Conservation (phyloP, 2,329 filamentous ascomycete genomes). For the Blastomyces emzantsi region DNA sequence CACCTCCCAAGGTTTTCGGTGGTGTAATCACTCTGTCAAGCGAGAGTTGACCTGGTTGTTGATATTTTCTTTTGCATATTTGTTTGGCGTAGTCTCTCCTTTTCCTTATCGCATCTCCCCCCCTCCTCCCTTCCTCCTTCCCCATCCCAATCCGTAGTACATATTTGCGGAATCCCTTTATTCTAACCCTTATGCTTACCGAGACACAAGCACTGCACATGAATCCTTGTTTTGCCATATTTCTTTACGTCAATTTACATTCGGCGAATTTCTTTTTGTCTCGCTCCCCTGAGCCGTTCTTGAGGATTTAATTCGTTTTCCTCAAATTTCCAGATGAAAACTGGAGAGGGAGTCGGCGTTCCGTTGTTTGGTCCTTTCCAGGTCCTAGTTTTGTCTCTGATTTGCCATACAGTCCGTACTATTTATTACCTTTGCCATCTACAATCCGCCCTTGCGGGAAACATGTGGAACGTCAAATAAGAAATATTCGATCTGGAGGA, state of each 20-base stretch:
- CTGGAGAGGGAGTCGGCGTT: background rate
- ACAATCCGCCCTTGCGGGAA: too few relatives aligned
- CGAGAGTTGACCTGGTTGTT: background rate
- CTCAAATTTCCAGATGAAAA: background rate
- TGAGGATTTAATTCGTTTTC: background rate
- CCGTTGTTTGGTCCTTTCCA: background rate
- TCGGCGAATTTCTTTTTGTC: background rate
- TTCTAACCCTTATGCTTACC: background rate
- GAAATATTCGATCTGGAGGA: background rate
- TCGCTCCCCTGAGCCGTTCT: background rate
- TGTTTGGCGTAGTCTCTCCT: background rate
- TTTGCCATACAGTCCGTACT: background rate
- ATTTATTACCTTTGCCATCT: background rate
- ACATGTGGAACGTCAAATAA: background rate
- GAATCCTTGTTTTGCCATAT: background rate
- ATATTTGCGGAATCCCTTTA: background rate
- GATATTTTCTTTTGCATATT: background rate
- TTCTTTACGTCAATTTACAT: background rate
- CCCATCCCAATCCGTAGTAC: background rate
- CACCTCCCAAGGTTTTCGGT: background rate
- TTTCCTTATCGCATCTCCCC: background rate
- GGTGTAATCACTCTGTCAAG: background rate
- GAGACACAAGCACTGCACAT: background rate
- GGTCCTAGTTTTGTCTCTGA: background rate
- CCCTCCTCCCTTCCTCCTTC: too few relatives aligned